Conservation (phyloP, 106 monocot species). For the Dioscorea dumetorum region DNA sequence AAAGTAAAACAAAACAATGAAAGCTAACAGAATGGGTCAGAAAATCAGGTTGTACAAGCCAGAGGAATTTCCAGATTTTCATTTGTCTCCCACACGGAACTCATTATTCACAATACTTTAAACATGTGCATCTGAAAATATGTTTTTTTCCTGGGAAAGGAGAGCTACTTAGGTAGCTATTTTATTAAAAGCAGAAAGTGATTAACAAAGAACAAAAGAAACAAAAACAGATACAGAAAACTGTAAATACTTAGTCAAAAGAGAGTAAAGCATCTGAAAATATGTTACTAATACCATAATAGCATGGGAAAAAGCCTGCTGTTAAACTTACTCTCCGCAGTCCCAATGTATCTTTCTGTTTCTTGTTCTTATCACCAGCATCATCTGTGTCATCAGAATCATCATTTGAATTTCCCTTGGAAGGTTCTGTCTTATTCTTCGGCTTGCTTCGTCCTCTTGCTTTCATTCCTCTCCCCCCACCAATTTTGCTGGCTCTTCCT, state of each 20-base stretch:
- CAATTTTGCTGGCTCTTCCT: conserved; percentile 19
- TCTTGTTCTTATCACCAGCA: not conserved
- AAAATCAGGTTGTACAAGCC: too few species aligned
- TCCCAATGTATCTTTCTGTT: conserved; percentile 8
- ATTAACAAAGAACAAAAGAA: too few species aligned
- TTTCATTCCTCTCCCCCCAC: conserved; percentile 13
- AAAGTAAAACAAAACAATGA: not conserved
- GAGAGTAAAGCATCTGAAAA: not conserved
- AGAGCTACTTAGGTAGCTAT: too few species aligned
- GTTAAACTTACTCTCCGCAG: conserved; percentile 49
- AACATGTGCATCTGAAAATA: not conserved
- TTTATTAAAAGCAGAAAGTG: too few species aligned
- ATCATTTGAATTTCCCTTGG: conserved; percentile 28
- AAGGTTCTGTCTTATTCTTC: conserved; percentile 6
- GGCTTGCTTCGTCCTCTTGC: conserved; percentile 3
- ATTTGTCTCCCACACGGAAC: too few species aligned
- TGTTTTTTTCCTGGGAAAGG: too few species aligned
- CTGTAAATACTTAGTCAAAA: too few species aligned
- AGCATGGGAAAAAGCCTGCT: not conserved
- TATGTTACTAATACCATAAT: not conserved
- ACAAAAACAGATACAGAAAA: too few species aligned
- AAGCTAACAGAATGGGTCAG: not conserved
- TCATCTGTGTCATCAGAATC: conserved; percentile 4
- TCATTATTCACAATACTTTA: not conserved
- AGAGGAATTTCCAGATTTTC: too few species aligned